Conservation (phyloP, 2,329 filamentous ascomycete genomes). For the Sclerotinia borealis region DNA sequence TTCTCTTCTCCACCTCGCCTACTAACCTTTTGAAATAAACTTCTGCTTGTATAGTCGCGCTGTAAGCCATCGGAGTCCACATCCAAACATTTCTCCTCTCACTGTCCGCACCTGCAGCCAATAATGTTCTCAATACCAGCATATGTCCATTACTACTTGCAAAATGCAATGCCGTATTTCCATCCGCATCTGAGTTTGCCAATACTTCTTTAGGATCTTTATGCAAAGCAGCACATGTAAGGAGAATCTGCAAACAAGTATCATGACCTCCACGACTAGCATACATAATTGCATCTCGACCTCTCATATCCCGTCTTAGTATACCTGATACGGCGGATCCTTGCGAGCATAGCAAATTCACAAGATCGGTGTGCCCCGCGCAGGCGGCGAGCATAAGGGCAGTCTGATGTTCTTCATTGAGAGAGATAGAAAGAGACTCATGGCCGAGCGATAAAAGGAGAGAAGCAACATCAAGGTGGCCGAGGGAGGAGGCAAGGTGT, state of each 20-base stretch:
- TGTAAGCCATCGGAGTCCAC: slow-evolving; percentile 82
- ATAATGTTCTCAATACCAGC: slow-evolving; percentile 67
- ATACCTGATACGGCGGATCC: slow-evolving; percentile 41
- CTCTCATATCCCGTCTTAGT: slow-evolving; percentile 56
- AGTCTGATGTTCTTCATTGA: slow-evolving; percentile 76
- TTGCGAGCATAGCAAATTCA: slow-evolving; percentile 60
- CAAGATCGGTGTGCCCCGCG: slow-evolving; percentile 65
- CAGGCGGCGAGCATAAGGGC: slow-evolving; percentile 72
- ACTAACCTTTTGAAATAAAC: slow-evolving; percentile 77
- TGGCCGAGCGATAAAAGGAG: slow-evolving; percentile 66
- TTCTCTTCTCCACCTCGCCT: slow-evolving; percentile 61
- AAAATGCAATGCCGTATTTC: slow-evolving; percentile 85
- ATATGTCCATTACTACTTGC: slow-evolving; percentile 77
- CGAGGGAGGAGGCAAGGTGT: slow-evolving; percentile 71
- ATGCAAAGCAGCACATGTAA: slow-evolving; percentile 48
- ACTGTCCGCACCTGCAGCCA: slow-evolving; percentile 73
- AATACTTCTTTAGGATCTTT: slow-evolving; percentile 31
- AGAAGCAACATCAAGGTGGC: slow-evolving; percentile 62
- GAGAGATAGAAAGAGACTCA: slow-evolving; percentile 60
- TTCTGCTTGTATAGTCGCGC: slow-evolving; percentile 74
- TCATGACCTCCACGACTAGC: slow-evolving; percentile 56
- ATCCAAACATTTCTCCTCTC: slow-evolving; percentile 66
- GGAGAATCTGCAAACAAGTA: slow-evolving; percentile 57
- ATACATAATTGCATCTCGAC: slow-evolving; percentile 67
- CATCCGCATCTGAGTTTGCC: slow-evolving; percentile 56